These are phyloP conservation scores for Globisporangium lucens DNA, from an alignment of 352 stramenopile species.

Conservation along the genomic window DNA sequence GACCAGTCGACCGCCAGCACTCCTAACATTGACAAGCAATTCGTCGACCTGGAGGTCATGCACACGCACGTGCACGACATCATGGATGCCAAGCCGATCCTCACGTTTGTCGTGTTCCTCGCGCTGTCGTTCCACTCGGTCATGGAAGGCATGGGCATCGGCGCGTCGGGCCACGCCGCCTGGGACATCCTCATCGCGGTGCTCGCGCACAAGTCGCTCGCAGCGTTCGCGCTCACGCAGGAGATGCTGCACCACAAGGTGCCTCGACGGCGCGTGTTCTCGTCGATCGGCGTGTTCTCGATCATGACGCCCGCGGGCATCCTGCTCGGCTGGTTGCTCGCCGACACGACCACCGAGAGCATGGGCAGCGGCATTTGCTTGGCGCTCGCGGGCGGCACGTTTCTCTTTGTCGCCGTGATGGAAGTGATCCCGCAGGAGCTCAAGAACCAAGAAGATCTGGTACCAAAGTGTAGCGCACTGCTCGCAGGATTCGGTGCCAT, in stretches of 20 bases:
- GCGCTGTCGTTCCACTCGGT: constrained; percentile 84
- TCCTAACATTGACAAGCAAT: neutral
- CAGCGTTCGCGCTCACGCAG: constrained; percentile 66
- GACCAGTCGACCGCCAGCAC: neutral
- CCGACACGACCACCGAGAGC: constrained; percentile 38
- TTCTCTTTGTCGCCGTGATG: constrained; percentile 78
- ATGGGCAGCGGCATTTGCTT: constrained; percentile 61
- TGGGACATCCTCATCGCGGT: constrained; percentile 82
- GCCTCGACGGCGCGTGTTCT: constrained; percentile 30
- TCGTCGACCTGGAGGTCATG: constrained; percentile 23
- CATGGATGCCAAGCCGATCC: constrained; percentile 52
- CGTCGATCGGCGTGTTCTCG: constrained; percentile 57
- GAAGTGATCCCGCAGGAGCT: constrained; percentile 83
- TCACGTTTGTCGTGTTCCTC: constrained; percentile 74
- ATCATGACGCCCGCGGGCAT: constrained; percentile 76
- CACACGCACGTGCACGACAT: constrained; percentile 67
- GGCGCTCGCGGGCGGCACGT: constrained; percentile 75
- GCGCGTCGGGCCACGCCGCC: constrained; percentile 45
- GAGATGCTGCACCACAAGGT: constrained; percentile 70
- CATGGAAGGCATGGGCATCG: constrained; percentile 84
- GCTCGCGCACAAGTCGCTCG: constrained; percentile 81
- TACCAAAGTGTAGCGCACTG: constrained; percentile 54
- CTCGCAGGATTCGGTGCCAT: constrained; percentile 58
- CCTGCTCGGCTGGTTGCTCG: constrained; percentile 52
- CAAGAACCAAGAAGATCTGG: constrained; percentile 43